phyloP scores from a whole-genome alignment of 176 grass and related monocot genomes.

The Oropetium thomaeum region DNA sequence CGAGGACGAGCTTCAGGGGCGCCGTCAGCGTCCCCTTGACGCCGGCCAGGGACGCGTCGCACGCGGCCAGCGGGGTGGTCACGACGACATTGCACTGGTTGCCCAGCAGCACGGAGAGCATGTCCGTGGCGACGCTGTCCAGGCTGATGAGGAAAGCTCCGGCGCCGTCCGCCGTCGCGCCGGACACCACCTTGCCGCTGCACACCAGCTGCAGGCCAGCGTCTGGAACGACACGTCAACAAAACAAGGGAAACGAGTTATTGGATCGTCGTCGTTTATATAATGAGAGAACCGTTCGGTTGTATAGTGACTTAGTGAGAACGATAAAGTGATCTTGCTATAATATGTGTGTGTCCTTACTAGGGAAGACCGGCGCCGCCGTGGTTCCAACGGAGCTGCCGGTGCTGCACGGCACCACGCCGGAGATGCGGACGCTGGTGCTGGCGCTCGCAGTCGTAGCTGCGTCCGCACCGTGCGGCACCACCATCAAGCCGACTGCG shows the following conservation, averaged over 20 bases:
- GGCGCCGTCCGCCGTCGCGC: conserved; percentile 33
- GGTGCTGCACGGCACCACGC: conserved; percentile 50
- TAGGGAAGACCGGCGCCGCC: conserved; percentile 36
- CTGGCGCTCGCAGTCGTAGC: not conserved
- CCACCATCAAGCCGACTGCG: not conserved
- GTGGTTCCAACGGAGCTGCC: conserved; percentile 32
- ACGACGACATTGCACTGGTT: conserved; percentile 40
- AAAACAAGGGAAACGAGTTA: not conserved
- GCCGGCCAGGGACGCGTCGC: conserved; percentile 34
- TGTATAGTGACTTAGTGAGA: no score
- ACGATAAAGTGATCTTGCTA: no score
- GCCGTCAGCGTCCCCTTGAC: conserved; percentile 40
- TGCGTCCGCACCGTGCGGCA: conserved; percentile 1
- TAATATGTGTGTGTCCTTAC: no score
- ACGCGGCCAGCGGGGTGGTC: conserved; percentile 41
- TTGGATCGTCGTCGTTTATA: no score
- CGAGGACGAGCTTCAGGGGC: conserved; percentile 27
- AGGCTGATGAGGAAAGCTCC: conserved; percentile 35
- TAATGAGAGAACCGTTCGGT: no score
- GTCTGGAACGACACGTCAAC: conserved; percentile 35
- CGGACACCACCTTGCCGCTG: conserved; percentile 7
- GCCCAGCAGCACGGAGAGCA: not conserved
- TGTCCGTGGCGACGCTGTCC: fast-evolving
- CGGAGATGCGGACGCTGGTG: conserved; percentile 6
- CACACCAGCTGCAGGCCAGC: conserved; percentile 44